Evolutionary conservation across 352 stramenopile species (phyloP).

Genomic region (Blastocystis sp.): DNA sequence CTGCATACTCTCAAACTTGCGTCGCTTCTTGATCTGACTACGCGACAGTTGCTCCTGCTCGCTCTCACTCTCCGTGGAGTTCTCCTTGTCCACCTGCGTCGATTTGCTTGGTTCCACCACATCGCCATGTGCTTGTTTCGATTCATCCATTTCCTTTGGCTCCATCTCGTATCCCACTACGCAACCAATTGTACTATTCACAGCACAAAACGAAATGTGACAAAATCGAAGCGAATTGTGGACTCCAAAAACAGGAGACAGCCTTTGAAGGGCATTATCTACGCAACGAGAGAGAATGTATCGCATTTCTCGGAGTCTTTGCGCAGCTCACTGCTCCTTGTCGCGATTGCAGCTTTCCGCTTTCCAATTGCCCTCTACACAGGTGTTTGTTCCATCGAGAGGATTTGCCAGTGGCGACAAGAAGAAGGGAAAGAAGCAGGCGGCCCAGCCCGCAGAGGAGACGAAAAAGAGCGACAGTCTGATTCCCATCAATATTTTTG

Average conservation of each 20-base stretch:
- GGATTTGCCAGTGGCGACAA: slow-evolving; percentile 36
- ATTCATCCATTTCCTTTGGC: neutral
- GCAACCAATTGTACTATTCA: neutral
- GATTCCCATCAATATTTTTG: slow-evolving; percentile 54
- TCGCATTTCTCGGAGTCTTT: neutral
- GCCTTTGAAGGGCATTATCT: neutral
- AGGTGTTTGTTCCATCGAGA: neutral
- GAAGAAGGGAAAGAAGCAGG: slow-evolving; percentile 54
- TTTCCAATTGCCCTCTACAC: neutral
- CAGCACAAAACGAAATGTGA: neutral
- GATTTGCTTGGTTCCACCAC: too few relatives aligned
- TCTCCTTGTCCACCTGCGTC: too few relatives aligned
- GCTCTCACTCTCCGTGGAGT: too few relatives aligned
- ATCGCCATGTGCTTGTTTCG: too few relatives aligned
- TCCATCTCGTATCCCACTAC: neutral
- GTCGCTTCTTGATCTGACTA: slow-evolving; percentile 56
- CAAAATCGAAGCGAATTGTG: neutral
- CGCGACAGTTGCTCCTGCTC: neutral
- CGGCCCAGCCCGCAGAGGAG: neutral
- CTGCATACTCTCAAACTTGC: slow-evolving; percentile 66
- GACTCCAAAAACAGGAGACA: neutral
- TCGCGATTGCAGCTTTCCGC: neutral
- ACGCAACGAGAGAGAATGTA: neutral
- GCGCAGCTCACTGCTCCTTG: neutral
- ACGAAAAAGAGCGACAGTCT: slow-evolving; percentile 23